These are phyloP conservation scores for Cladosporium sp. DNA, from an alignment of 2,329 filamentous ascomycete species.

Conservation along the genomic window DNA sequence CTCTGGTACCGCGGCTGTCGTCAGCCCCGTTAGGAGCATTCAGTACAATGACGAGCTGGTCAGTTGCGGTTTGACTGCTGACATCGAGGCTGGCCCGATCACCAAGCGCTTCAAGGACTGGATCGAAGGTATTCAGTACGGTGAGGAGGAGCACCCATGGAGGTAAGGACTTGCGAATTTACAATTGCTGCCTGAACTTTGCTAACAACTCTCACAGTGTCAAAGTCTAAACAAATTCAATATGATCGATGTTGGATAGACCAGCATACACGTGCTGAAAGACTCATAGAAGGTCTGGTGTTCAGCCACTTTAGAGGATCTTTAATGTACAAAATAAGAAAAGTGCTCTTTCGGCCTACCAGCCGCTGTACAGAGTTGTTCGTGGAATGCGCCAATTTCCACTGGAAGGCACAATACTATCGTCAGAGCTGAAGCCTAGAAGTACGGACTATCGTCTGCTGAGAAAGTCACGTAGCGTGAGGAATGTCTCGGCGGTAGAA, in stretches of 20 bases:
- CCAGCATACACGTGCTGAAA: not conserved
- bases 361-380: not conserved
- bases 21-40: constrained; percentile 85
- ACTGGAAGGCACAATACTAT: not conserved
- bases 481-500: not conserved
- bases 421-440: not conserved
- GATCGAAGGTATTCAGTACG: constrained; percentile 95
- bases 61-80: constrained; percentile 68
- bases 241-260: not conserved
- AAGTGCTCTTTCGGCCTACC: not conserved
- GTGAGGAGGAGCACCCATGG: constrained; percentile 89
- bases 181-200: not conserved
- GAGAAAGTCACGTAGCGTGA: not conserved
- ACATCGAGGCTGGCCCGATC: constrained; percentile 84
- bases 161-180: constrained; percentile 47
- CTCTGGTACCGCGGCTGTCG: constrained; percentile 88
- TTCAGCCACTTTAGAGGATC: not conserved
- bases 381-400: not conserved
- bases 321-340: constrained; percentile 4
- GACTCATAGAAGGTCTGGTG: not conserved
- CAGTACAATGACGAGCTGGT: constrained; percentile 82
- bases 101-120: constrained; percentile 88
- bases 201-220: constrained; percentile 9
- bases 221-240: not conserved
- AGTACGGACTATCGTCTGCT: not conserved